Evolutionary conservation across 371 early-diverging fungal species (phyloP), one percentile per base, ranked within the genome.

Genomic region (Mortierella sp.): DNA sequence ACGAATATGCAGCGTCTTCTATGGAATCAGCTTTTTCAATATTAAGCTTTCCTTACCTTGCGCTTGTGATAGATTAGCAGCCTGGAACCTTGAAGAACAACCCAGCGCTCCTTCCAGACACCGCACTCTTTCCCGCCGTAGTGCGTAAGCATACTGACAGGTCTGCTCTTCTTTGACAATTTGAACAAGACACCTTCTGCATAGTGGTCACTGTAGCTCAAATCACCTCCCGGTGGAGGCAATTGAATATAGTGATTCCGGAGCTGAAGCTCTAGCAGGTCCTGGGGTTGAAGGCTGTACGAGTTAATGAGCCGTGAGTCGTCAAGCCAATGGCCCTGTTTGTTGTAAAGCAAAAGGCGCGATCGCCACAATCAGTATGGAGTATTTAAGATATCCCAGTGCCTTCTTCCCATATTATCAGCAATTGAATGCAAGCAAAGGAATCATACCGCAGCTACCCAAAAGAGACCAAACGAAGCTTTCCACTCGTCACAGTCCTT

Each of bases 61-160:
- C 75, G 75, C 48, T 68, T 73, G 51, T 63, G 67, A 23, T 62
- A 73, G 15, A 73, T 59, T 1, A 68, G 43, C 32, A 73, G 26
- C 41, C 48, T 66, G n/a, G 62, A 50, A 1, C 75, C 75, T 51
- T 73, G 75, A 6, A 73, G 26, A 8, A 73, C 75, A n/a, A 73
- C 64, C 75, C 75, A 73, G 6, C 68, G 63, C 44, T 73, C 75
- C 41, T 73, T 73, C 75, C 75, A 73, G 4, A 67, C 64, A 0
- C 75, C 75, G 15, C 21, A 14, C 34, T 72, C 73, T 19, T 54
- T 56, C 42, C 53, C 54, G 21, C 49, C 30, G 46, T 61, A 34
- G 31, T 30, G 43, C 0, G 75, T 60, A 12, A 73, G 52, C 46
- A 62, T 54, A 42, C 75, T 73, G 15, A 50, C 63, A 4, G 75